phyloP scores from a whole-genome alignment of 495 filamentous ascomycete genomes.

The Penicillium maclennaniae region DNA sequence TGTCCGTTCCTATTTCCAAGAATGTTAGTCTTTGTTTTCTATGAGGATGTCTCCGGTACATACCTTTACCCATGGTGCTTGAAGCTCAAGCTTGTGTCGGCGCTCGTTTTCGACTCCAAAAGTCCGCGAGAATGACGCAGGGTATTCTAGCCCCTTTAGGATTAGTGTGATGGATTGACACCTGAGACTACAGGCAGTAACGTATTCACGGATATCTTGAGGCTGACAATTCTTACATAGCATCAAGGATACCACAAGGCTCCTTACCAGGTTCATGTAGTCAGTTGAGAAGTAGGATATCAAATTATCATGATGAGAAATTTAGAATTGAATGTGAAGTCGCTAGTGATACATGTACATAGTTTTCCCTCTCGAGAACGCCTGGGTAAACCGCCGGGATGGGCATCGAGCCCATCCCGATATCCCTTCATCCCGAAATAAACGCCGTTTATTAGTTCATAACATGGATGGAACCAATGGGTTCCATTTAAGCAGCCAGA shows the following conservation, averaged over 20 bases:
- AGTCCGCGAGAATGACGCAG: slow-evolving; percentile 19
- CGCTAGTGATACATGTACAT: neutral
- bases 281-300: neutral
- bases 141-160: slow-evolving; percentile 20
- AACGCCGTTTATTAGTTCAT: neutral
- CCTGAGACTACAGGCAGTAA: neutral
- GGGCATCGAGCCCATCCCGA: neutral
- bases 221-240: too few species aligned
- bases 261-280: neutral
- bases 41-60: slow-evolving; percentile 5
- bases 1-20: slow-evolving; percentile 54
- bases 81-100: slow-evolving; percentile 7
- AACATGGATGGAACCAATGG: neutral
- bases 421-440: neutral
- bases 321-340: neutral
- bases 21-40: slow-evolving; percentile 6
- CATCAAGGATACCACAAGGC: neutral
- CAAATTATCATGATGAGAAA: neutral
- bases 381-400: neutral
- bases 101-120: slow-evolving; percentile 5
- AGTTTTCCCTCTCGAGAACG: neutral
- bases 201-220: too few species aligned
- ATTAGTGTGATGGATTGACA: slow-evolving; percentile 4
- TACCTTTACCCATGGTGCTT: slow-evolving; percentile 57
- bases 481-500: slow-evolving; percentile 10